Base-by-base conservation (phyloP, 768 basidiomycete genomes). In the Pholiota conissans region DNA sequence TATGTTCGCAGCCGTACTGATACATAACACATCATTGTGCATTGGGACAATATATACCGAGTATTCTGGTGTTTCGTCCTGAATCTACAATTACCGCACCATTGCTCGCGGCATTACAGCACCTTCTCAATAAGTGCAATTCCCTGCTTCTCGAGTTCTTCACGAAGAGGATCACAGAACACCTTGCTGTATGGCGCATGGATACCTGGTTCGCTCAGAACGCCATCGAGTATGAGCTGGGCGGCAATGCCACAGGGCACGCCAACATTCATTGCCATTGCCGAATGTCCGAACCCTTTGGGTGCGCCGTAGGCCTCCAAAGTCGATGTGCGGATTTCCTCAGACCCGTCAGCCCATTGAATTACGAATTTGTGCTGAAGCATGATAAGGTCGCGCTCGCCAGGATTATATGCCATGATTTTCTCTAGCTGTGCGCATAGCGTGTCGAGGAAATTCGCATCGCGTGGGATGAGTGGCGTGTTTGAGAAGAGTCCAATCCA, bases 291-390 rank as follows among this genome's bases (percentile, higher is more conserved):
- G 61, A 73, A 68, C 49, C 68, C 69, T 5, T 60, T 65, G 7
- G 89, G 85, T 52, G 81, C 83, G 35, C 95, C 96, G 67, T 95
- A 97, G 50, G 83, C 84, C 72, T 97, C 93, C 18, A 98, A 81
- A 7, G 95, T 95, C 47, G 95, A 93, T 1, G 96, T 98, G 65
- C 93, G 75, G 27, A 84, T 93, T 77, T 95, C 84, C 37, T 47
- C 45, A 3, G 45, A 56, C 46, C 96, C 95, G 67, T 98, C 93
- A 30, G 83, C 79, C 84, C 90, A 91, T 69, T 95, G 87, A 32
- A 98, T 87, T 64, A 93, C 76, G 70, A 99, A 98, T 78, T 95
- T 96, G 84, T 99, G 96, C 76, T 98, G 96, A 53, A 99, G 85
- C 87, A 98, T 93, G 59, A 99, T 92, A 59, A 98, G 84, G 73